Conservation (phyloP, 257 asterid genomes). For the Rubia yunnanensis region DNA sequence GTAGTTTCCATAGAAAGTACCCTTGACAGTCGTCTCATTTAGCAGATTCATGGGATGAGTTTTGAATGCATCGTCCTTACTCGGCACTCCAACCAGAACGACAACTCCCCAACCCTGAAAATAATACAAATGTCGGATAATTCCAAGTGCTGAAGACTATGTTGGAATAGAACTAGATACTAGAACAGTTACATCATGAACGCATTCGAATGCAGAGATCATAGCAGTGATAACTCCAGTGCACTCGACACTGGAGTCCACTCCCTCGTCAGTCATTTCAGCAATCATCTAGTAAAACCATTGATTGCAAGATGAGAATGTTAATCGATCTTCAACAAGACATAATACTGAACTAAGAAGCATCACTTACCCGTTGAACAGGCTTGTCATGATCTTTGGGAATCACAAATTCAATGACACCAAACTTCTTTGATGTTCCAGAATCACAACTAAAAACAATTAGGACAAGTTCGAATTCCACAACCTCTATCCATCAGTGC, state of each 20-base stretch:
- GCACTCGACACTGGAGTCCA: conserved; percentile 75
- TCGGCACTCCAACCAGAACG: conserved; percentile 86
- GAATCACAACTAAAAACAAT: background rate
- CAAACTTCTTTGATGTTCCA: conserved; percentile 68
- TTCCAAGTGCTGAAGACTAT: too few relatives aligned
- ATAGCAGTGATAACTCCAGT: conserved; percentile 70
- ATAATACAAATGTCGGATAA: background rate
- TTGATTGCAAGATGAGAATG: background rate
- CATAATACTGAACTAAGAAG: background rate
- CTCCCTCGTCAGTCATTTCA: conserved; percentile 87
- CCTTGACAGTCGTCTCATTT: conserved; percentile 80
- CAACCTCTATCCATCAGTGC: background rate
- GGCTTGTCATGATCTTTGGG: conserved; percentile 79
- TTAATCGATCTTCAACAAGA: background rate
- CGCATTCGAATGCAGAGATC: conserved; percentile 94
- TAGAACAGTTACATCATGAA: conserved; percentile 53
- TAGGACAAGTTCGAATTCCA: background rate
- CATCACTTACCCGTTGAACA: conserved; percentile 46
- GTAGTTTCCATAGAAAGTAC: conserved; percentile 81
- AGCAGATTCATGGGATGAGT: conserved; percentile 60
- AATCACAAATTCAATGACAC: conserved; percentile 65
- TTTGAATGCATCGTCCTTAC: conserved; percentile 58
- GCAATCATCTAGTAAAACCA: conserved; percentile 40
- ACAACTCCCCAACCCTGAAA: conserved; percentile 91
- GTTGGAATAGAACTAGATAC: background rate